Evolutionary conservation across 257 asterid species (phyloP).

Genomic region (Solanum paucissectum): DNA sequence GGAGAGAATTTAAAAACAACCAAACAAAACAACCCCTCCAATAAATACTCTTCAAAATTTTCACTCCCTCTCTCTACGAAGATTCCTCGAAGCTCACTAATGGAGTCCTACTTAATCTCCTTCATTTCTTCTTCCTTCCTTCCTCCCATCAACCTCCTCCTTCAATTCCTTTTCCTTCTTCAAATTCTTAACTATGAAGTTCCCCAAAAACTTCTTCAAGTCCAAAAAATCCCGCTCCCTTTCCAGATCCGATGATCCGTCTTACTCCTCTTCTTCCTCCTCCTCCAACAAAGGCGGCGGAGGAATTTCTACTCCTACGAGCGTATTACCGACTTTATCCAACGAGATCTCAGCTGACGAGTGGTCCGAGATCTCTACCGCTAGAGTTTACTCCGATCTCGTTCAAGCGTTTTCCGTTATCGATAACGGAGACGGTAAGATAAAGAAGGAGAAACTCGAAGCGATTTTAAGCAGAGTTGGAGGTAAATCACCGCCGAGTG

Average conservation of each 20-base stretch:
- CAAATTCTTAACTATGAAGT: background rate
- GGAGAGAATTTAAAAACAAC: background rate
- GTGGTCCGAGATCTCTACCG: conserved; percentile 27
- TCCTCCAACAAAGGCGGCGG: background rate
- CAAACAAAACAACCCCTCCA: conserved; percentile 3
- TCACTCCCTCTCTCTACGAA: conserved; percentile 32
- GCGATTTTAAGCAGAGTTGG: conserved; percentile 42
- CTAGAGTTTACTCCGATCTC: conserved; percentile 24
- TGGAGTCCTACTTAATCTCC: conserved; percentile 15
- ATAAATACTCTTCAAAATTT: background rate
- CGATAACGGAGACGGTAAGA: conserved; percentile 68
- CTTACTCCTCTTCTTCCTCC: conserved; percentile 11
- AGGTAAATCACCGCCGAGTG: conserved; percentile 34
- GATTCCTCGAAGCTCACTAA: conserved; percentile 49
- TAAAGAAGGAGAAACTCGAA: conserved; percentile 42
- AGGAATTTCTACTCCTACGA: conserved; percentile 50
- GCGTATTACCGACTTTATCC: conserved; percentile 44
- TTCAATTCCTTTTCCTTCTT: background rate
- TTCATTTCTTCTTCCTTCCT: background rate
- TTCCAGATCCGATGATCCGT: conserved; percentile 18
- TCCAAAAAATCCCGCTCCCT: conserved; percentile 4
- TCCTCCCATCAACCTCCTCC: background rate
- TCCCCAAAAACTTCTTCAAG: conserved; percentile 36
- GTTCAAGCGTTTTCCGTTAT: conserved; percentile 58
- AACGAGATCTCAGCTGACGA: conserved; percentile 28